Base-by-base conservation (phyloP, 352 stramenopile species). In the Phytophthora idaei region DNA sequence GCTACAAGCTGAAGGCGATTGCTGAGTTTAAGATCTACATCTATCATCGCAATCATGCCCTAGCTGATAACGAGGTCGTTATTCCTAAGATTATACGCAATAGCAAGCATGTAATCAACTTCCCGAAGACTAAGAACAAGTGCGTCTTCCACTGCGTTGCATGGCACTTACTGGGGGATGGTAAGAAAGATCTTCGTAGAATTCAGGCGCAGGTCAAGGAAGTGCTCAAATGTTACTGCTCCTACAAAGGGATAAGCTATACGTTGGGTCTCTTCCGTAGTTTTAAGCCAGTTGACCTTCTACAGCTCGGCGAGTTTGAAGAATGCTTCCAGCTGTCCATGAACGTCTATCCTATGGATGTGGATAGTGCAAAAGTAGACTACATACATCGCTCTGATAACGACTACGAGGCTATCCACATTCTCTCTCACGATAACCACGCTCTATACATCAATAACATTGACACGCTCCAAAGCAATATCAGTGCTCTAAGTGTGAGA, bases 281-380 rank as follows among this genome's bases (percentile, higher is more conserved):
- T 17, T 32, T 51, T 32, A 51, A 51, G 17, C 4, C 45, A 27
- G 32, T 51, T 51, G 45, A 51, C 45, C 45, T 32, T n/a, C 45
- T 51, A 32, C 45, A 51, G 45, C 45, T 34, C 25, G 45, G 32
- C 27, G 45, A 51, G 27, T 17, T 51, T 51, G 45, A 51, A 6
- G 45, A 51, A 51, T 51, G 45, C 45, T 32, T 32, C 32, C 45
- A 51, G 15, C 27, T 51, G 6, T 15, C 14, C 17, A 51, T 51
- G 15, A 51, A 51, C 17, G 45, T 51, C n/a, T 51, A 51, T n/a
- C 32, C 45, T 29, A 51, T 51, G 45, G 45, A 51, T 51, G 45
- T 51, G n/a, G n/a, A n/a, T n/a, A n/a, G n/a, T n/a, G n/a, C n/a
- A n/a, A n/a, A n/a, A n/a, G n/a, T n/a, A n/a, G 27, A 51, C 4